Evolutionary conservation across 495 filamentous ascomycete species (phyloP).

Genomic region (Neurospora sp.): DNA sequence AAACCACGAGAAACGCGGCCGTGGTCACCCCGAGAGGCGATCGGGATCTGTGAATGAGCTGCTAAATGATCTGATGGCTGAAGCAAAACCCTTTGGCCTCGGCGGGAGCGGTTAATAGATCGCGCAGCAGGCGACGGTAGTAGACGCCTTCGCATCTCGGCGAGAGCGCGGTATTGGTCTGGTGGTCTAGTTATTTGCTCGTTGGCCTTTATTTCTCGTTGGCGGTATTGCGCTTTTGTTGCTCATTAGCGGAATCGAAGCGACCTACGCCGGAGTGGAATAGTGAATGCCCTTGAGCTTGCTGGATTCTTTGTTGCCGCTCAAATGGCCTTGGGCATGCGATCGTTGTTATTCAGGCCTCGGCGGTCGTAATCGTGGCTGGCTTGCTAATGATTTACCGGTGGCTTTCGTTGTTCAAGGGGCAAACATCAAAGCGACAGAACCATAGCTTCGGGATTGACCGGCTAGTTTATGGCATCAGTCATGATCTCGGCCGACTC

Average conservation of each 20-base stretch:
- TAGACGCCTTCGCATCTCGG: background rate
- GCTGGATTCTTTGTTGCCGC: background rate
- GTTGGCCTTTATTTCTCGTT: background rate
- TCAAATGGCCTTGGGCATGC: background rate
- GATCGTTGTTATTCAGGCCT: background rate
- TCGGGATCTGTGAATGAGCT: background rate
- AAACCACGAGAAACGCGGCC: background rate
- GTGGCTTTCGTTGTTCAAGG: background rate
- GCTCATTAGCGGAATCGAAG: background rate
- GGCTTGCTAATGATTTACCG: too few relatives aligned
- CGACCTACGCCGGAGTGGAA: background rate
- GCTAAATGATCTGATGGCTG: background rate
- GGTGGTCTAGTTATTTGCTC: background rate
- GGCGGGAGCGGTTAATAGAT: background rate
- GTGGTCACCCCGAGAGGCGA: background rate
- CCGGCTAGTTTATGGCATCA: background rate
- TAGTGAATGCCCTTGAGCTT: background rate
- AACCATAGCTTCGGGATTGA: background rate
- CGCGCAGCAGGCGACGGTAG: background rate
- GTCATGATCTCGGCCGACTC: background rate
- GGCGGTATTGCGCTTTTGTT: background rate
- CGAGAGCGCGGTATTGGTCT: background rate
- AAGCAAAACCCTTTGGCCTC: slow-evolving; percentile 1
- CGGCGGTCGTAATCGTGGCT: background rate
- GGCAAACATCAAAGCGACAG: background rate